Base-by-base conservation (phyloP, 2,329 filamentous ascomycete species). In the Cordyceps farinosa region DNA sequence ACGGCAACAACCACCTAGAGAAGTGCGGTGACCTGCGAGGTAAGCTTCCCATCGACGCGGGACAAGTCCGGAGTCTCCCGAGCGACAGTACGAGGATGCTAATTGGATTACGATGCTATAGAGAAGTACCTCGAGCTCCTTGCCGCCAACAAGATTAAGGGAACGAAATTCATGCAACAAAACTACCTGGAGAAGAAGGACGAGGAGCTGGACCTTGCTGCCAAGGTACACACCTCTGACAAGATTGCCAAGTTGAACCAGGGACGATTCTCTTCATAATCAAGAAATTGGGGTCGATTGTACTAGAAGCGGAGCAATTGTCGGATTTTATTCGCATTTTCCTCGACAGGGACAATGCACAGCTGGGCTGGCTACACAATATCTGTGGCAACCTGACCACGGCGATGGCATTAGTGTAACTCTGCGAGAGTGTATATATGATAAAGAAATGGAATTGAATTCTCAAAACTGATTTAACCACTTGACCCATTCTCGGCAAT, bases 1-100 rank as follows among this genome's bases (percentile, higher is more conserved):
- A 95, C 78, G 91, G 91, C 63, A 90, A 93, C 68, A 95, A 95
- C 77, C 91, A 95, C 76, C 78, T 95, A 75, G 91, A 94, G 83
- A 95, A 94, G 80, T 95, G 91, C 77, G 90, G 90, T 68, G 81
- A 84, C 71, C 76, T 94, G 77, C 84, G 91, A 89, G 90, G 91
- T 95, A 76, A 82, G 89, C 80, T 57, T 57, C 5, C 51, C 5
- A 10, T 11, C 10, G 47, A 5, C 40, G 30, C 34, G 22, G 13
- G 50, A 36, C 51, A 15, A 55, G 30, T 32, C 29, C 55, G 7
- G 22, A 10, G 22, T 22, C 11, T 22, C 11, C 36, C 34, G n/a
- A 40, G 22, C n/a, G 15, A 47, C 45, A 68, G 42, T 32, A 48
- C 29, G 3, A 22, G 29, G 27, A 47, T 59, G 30, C 57, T 66